These are phyloP conservation scores for Sclerotinia trifoliorum DNA, from an alignment of 2,329 filamentous ascomycete genomes.

Conservation along the genomic window DNA sequence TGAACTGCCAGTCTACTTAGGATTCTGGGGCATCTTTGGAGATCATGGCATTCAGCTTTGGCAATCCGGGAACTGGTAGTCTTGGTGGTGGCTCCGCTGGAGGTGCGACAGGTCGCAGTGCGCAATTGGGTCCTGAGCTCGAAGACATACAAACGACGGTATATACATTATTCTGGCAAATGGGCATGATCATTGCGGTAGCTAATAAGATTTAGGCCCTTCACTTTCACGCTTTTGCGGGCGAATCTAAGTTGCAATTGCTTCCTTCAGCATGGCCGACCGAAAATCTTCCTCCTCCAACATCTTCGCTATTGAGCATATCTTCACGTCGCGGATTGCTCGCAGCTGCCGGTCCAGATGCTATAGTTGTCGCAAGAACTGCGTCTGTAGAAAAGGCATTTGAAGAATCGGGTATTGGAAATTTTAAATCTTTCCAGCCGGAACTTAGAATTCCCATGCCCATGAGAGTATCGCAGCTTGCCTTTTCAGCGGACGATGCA, in stretches of 20 bases:
- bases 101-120: slow-evolving; percentile 42
- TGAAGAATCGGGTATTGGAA: slow-evolving; percentile 57
- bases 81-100: slow-evolving; percentile 46
- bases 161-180: slow-evolving; percentile 32
- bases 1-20: slow-evolving; percentile 40
- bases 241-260: slow-evolving; percentile 77
- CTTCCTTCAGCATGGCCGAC: slow-evolving; percentile 75
- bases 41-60: slow-evolving; percentile 66
- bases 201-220: slow-evolving; percentile 53
- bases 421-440: slow-evolving; percentile 69
- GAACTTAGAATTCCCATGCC: slow-evolving; percentile 71
- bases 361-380: slow-evolving; percentile 72
- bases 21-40: slow-evolving; percentile 42
- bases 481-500: slow-evolving; percentile 86
- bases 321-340: slow-evolving; percentile 77
- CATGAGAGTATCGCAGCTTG: slow-evolving; percentile 78
- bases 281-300: slow-evolving; percentile 64
- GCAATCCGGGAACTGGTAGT: slow-evolving; percentile 48
- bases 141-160: slow-evolving; percentile 82
- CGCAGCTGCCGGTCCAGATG: slow-evolving; percentile 82
- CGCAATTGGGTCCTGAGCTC: slow-evolving; percentile 62
- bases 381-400: slow-evolving; percentile 77
- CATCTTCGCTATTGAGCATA: slow-evolving; percentile 79
- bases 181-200: not conserved
- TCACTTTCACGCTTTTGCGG: slow-evolving; percentile 76